phyloP scores from a whole-genome alignment of 176 grass and related monocot genomes.

The Otatea glauca region DNA sequence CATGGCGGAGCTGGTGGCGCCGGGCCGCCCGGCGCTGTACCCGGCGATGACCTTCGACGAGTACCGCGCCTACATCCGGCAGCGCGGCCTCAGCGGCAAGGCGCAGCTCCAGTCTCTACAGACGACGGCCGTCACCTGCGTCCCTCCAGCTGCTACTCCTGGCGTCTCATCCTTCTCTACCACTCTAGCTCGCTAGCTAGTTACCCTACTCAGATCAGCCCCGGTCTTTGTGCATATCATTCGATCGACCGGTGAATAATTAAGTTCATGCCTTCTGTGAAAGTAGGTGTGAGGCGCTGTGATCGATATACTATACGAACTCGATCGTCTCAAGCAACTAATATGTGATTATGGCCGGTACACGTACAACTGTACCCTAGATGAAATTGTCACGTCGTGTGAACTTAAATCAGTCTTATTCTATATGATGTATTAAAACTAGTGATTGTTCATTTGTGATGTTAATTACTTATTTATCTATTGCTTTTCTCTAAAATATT shows the following conservation, averaged over 20 bases:
- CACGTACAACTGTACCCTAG: background rate
- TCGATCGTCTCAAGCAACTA: background rate
- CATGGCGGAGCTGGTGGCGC: slow-evolving; percentile 54
- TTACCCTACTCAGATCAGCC: background rate
- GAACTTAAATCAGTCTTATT: background rate
- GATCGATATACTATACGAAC: slow-evolving; percentile 1
- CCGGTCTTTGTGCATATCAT: background rate
- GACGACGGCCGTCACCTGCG: slow-evolving; percentile 8
- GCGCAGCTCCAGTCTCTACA: slow-evolving; percentile 58
- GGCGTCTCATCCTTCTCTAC: background rate
- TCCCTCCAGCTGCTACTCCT: background rate
- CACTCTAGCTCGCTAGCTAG: background rate
- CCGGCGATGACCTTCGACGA: slow-evolving; percentile 79
- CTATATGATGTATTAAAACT: background rate
- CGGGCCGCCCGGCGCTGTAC: slow-evolving; percentile 58
- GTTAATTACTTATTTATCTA: background rate
- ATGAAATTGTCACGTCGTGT: background rate
- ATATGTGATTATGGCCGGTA: background rate
- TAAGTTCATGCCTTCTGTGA: background rate
- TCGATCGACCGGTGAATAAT: slow-evolving; percentile 18
- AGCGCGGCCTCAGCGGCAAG: slow-evolving; percentile 67
- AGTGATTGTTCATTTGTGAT: background rate
- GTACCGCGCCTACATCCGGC: slow-evolving; percentile 68
- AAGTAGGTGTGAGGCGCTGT: background rate
- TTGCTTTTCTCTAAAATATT: too few species aligned